A percentile compares a stretch with the other conserved stretches of the same genome.
Conservation (phyloP, 2,329 filamentous ascomycete genomes). For the Fusarium camptoceras region DNA sequence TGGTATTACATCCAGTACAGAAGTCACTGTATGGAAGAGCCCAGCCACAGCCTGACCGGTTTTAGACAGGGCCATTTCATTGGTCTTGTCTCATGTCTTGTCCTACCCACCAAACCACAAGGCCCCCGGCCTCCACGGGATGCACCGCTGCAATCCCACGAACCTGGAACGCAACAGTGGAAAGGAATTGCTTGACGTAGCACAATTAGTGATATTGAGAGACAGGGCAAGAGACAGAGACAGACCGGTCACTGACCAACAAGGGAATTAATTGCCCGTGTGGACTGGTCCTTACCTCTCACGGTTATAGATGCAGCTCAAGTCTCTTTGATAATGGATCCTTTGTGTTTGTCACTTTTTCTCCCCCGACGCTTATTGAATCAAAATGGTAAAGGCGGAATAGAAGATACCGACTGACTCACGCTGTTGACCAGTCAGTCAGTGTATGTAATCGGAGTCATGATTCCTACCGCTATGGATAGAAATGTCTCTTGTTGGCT, state of each 20-base stretch:
- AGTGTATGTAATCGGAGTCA: background rate
- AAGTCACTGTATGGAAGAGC: background rate
- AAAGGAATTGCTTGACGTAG: conserved; percentile 27
- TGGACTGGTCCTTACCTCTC: conserved; percentile 5
- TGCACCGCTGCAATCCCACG: conserved; percentile 35
- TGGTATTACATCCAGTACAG: background rate
- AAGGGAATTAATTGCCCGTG: background rate
- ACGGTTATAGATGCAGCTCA: conserved; percentile 15
- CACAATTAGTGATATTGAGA: background rate
- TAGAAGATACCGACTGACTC: conserved; percentile 2
- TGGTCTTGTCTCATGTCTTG: conserved; percentile 18
- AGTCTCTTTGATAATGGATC: background rate
- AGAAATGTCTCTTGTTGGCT: conserved; percentile 11
- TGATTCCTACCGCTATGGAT: background rate
- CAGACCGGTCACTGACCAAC: background rate
- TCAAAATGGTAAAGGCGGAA: background rate
- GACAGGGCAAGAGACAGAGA: background rate
- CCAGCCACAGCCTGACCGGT: background rate
- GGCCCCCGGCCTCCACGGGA: conserved; percentile 5
- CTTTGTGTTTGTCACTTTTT: background rate
- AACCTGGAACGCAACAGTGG: conserved; percentile 36
- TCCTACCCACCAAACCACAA: conserved; percentile 8
- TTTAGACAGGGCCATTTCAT: background rate
- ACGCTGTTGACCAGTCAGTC: background rate
- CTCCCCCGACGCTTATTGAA: background rate